Evolutionary conservation across 352 stramenopile species (phyloP).

Genomic region (Peronospora tabacina): DNA sequence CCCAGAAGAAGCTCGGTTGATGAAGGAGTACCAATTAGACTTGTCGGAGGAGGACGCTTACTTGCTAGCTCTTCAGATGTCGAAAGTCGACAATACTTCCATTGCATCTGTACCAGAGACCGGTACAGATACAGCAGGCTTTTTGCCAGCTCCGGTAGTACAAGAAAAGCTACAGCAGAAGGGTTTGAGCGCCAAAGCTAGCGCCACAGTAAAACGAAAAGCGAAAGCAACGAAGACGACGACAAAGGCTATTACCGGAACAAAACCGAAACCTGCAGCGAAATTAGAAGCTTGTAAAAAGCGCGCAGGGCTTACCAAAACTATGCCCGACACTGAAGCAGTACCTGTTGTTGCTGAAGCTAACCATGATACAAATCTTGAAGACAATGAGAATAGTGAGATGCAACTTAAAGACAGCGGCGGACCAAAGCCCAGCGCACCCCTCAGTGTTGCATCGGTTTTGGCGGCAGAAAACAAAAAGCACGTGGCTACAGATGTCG

Average conservation of each 20-base stretch:
- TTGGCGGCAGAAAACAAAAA: neutral
- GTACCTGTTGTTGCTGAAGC: neutral
- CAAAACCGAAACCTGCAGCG: slow-evolving; percentile 5
- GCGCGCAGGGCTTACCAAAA: slow-evolving; percentile 4
- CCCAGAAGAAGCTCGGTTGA: slow-evolving; percentile 34
- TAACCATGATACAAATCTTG: neutral
- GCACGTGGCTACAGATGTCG: neutral
- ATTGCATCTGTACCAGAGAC: neutral
- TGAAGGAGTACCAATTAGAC: slow-evolving; percentile 61
- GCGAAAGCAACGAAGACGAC: slow-evolving; percentile 1
- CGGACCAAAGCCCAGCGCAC: slow-evolving; percentile 2
- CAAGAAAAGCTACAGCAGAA: slow-evolving; percentile 6
- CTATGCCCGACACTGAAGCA: neutral
- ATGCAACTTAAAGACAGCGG: neutral
- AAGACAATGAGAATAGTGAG: neutral
- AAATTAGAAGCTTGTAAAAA: slow-evolving; percentile 15
- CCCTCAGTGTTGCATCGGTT: neutral
- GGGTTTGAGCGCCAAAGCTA: neutral
- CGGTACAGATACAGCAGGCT: neutral
- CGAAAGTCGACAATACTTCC: slow-evolving; percentile 19
- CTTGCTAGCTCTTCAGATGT: slow-evolving; percentile 58
- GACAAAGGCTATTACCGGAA: neutral
- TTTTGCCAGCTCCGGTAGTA: neutral
- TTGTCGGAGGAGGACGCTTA: slow-evolving; percentile 69
- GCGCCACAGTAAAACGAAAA: slow-evolving; percentile 2